Base-by-base conservation (phyloP, 2,329 filamentous ascomycete species). In the Aspergillus sp. region DNA sequence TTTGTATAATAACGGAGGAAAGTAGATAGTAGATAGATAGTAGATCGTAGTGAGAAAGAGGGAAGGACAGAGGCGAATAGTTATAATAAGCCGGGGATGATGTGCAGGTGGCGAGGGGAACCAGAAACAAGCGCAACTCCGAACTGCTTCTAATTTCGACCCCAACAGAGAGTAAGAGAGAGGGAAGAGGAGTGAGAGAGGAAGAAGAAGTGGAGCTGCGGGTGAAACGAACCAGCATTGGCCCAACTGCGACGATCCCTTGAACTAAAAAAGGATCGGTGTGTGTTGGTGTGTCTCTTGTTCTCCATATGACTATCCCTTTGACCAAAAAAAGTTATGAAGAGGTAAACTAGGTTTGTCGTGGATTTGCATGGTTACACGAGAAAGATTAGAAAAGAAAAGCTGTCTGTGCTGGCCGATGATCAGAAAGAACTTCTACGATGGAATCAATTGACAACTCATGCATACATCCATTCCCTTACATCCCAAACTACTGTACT, bases 81-180 rank as follows among this genome's bases (percentile, higher is more conserved):
- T 47, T 59, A 59, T 56, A 62, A 55, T 56, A 62, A 55, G 39
- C 58, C 32, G 32, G 32, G 32, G 32, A 36, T 48, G 57, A 59
- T 54, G 47, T n/a, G 51, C 25, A 9, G 21, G 47, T 50, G 47
- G 47, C 47, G 28, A 50, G 21, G 47, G n/a, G 15, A 30, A 32
- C 17, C n/a, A 49, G 47, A n/a, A 50, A 30, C n/a, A 13, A 15
- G 32, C 32, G 12, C 32, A 13, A 36, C 32, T 36, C 32, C 12
- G 12, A 36, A 36, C 32, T 36, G 53, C 30, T 32, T 43, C 41
- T 43, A 21, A 47, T 47, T 55, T 47, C 53, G 53, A 55, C 41
- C 53, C 53, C 53, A 55, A 55, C 53, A 28, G n/a, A 21, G 17
- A 45, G n/a, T n/a, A 9, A 45, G 21, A 17, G 17, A 45, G 28